Evolutionary conservation across 2,329 filamentous ascomycete species (phyloP).

Genomic region (Aspergillus sp.): DNA sequence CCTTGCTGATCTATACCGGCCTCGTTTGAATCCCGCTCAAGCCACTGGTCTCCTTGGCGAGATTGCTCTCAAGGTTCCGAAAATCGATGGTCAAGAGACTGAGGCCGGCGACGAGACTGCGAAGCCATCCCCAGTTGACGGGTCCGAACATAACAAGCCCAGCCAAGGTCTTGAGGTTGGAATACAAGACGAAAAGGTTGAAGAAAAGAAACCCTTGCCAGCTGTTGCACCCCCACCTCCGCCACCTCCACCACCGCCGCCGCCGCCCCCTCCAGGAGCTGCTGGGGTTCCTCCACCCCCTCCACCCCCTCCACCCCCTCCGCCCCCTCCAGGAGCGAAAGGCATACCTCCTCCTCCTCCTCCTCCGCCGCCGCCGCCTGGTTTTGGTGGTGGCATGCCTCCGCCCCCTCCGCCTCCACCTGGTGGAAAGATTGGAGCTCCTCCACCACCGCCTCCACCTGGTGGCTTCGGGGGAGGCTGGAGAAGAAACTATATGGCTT

Average conservation of each 20-base stretch:
- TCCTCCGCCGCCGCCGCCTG: constrained; percentile 39
- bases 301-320: constrained; percentile 47
- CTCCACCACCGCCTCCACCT: constrained; percentile 62
- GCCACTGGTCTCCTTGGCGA: constrained; percentile 65
- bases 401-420: constrained; percentile 40
- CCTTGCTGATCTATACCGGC: constrained; percentile 68
- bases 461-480: constrained; percentile 56
- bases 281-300: constrained; percentile 38
- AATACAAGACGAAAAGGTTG: constrained; percentile 5
- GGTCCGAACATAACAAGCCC: constrained; percentile 64
- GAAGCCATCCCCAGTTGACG: constrained; percentile 60
- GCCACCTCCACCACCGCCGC: constrained; percentile 41
- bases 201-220: constrained; percentile 6
- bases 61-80: constrained; percentile 70
- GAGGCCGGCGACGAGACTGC: constrained; percentile 10
- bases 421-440: constrained; percentile 40
- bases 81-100: constrained; percentile 53
- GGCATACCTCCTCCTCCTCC: constrained; percentile 46
- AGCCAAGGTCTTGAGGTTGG: constrained; percentile 29
- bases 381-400: constrained; percentile 34
- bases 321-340: constrained; percentile 39
- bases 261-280: constrained; percentile 44
- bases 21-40: constrained; percentile 58
- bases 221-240: constrained; percentile 38
- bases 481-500: constrained; percentile 68